Conservation (phyloP, 2,329 filamentous ascomycete genomes). For the Botrytis porri region DNA sequence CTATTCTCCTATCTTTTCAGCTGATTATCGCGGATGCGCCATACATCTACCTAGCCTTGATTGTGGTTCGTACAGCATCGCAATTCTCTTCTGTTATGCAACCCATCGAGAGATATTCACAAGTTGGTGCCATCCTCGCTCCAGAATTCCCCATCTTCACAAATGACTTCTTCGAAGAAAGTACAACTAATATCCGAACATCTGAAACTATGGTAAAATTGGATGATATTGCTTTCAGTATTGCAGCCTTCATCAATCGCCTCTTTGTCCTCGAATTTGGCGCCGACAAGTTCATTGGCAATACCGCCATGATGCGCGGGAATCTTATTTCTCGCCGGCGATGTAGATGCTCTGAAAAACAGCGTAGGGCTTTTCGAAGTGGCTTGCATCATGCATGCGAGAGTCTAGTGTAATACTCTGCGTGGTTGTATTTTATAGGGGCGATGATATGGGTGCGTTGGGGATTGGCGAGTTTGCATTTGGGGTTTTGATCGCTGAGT, state of each 20-base stretch:
- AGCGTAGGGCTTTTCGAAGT: conserved; percentile 37
- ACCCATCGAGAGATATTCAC: background rate
- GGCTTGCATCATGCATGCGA: conserved; percentile 37
- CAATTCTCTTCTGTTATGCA: background rate
- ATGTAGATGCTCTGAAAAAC: conserved; percentile 31
- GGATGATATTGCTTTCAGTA: conserved; percentile 40
- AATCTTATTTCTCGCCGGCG: conserved; percentile 38
- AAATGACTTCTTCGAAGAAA: background rate
- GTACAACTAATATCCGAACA: background rate
- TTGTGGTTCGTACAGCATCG: background rate
- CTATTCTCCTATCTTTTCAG: background rate
- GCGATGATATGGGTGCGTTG: conserved; percentile 39
- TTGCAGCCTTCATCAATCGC: conserved; percentile 44
- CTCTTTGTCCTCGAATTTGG: conserved; percentile 51
- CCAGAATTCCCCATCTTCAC: background rate
- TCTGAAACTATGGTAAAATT: conserved; percentile 21
- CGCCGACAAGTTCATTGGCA: conserved; percentile 51
- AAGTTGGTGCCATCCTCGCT: background rate
- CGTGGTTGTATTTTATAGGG: conserved; percentile 37
- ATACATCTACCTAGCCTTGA: background rate
- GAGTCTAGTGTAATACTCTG: conserved; percentile 31
- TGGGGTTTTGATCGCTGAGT: conserved; percentile 34
- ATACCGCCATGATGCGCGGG: conserved; percentile 51
- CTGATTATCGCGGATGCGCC: too few relatives aligned
- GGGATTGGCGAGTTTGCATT: conserved; percentile 35